Evolutionary conservation across 2,329 filamentous ascomycete species (phyloP), one percentile per base, ranked within the genome.

Genomic region (Apiospora phragmitis): DNA sequence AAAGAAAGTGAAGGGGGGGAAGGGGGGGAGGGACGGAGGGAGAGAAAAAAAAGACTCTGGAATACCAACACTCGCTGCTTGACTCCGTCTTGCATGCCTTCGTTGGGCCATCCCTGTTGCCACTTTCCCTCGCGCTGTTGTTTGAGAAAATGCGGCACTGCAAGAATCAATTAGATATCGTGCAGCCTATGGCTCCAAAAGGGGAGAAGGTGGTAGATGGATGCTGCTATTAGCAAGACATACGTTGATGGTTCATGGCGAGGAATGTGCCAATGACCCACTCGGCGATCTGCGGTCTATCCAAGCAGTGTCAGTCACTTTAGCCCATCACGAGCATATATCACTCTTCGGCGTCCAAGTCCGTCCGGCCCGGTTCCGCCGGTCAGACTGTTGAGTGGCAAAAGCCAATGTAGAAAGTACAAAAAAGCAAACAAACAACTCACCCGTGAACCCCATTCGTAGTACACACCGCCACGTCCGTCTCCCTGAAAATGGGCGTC

Each of bases 361-460:
- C 55, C 24, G 26, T 62, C 9, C 26, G 21, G 55, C 1, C 26
- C 55, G 55, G 5, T 11, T 5, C 55, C 18, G 62, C n/a, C 9
- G 41, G 65, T 29, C 8, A 41, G 65, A 32, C 35, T 9, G 14
- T 41, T 12, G 38, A 41, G 49, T 26, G 49, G 14, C 8, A 29
- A 14, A 55, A 32, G 29, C 24, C 38, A 41, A 41, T 41, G 38
- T 2, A 62, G 24, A 18, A 21, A 62, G 59, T 12, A 38, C 29
- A 38, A 24, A 62, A n/a, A 26, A n/a, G 8, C 29, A 26, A 47
- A 35, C 2, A 21, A 35, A 2, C 8, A 62, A 76, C 83, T 76
- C 72, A 88, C 87, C 86, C 87, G 51, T 89, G 86, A n/a, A 90
- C 85, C 0, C 88, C 88, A 71, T 88, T 90, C 0, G 87, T 86